Evolutionary conservation across 2,329 filamentous ascomycete genomes (phyloP), one percentile per base, ranked within the genome.

Genomic region (Chrysosporium keratinophilum): DNA sequence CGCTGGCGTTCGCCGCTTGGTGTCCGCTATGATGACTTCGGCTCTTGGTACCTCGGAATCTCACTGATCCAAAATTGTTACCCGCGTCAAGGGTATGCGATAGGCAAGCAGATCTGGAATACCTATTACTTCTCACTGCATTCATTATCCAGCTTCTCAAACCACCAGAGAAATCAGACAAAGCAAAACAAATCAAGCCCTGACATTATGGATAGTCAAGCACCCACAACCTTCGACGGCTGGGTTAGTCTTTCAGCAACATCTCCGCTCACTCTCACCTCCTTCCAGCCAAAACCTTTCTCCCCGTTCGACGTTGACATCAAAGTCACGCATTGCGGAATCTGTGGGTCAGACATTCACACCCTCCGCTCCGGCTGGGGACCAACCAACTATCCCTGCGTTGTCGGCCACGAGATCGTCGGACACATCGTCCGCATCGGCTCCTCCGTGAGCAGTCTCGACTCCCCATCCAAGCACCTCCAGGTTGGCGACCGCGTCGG

Each of bases 281-380:
- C 61, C 17, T 74, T 69, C 61, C 60, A 61, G 9, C 55, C 56
- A 63, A 58, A 57, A 35, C 50, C 40, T 39, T 56, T 59, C 14
- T 37, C 50, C 17, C 50, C 50, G n/a, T 37, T 52, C 31, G 57
- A 95, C 66, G 81, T 95, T 63, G 88, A 95, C 67, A 81, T 95
- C 71, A 85, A 90, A 75, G 84, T 95, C 63, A 83, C 89, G 60
- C 83, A 80, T 66, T 91, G 87, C 65, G 86, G 87, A 64, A 77
- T 88, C 51, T 88, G 85, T 67, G 81, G 83, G 61, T 84, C 80
- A 60, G 84, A 88, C 64, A 74, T 85, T 46, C 84, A 87, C 71
- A 87, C 81, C 56, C 78, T 87, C 65, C 81, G 69, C 63, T 69
- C 82, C 58, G 75, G 75, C 46, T 78, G 75, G 75, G 75, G 76